Conservation (phyloP, 371 early-diverging fungal species). For the Parasitella parasitica region DNA sequence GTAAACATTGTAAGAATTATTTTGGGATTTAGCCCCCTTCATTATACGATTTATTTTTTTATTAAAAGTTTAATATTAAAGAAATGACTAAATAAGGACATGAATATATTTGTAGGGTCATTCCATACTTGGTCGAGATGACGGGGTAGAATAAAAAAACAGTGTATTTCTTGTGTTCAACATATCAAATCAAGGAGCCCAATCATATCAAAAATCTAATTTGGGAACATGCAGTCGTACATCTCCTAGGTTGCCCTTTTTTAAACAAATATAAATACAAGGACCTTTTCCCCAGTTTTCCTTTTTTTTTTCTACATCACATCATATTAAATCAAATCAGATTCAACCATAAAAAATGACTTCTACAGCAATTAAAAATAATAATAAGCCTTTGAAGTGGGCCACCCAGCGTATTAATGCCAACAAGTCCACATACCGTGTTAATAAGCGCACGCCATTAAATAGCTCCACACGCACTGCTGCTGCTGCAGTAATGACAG, state of each 20-base stretch:
- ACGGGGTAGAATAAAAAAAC: neutral
- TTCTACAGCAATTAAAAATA: slow-evolving; percentile 13
- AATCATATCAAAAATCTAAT: slow-evolving; percentile 8
- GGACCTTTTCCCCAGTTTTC: neutral
- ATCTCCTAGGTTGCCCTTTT: neutral
- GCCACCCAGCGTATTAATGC: slow-evolving; percentile 15
- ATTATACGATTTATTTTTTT: neutral
- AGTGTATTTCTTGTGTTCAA: neutral
- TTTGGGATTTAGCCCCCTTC: neutral
- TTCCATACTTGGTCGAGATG: neutral
- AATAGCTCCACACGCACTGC: neutral
- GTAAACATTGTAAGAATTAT: neutral
- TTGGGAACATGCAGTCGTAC: slow-evolving; percentile 6
- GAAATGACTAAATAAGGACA: neutral
- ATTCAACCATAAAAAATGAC: slow-evolving; percentile 8
- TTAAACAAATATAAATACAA: slow-evolving; percentile 16
- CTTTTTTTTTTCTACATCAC: slow-evolving; percentile 3
- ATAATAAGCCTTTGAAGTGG: slow-evolving; percentile 25
- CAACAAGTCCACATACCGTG: slow-evolving; percentile 5
- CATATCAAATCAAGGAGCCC: slow-evolving; percentile 5
- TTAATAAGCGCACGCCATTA: slow-evolving; percentile 18
- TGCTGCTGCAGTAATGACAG: slow-evolving; percentile 8
- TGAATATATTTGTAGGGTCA: neutral
- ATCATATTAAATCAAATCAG: neutral
- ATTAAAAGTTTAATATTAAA: slow-evolving; percentile 1